phyloP scores from a whole-genome alignment of 225 moss, liverwort and hornwort genomes.

The Sphagnum contortum region DNA sequence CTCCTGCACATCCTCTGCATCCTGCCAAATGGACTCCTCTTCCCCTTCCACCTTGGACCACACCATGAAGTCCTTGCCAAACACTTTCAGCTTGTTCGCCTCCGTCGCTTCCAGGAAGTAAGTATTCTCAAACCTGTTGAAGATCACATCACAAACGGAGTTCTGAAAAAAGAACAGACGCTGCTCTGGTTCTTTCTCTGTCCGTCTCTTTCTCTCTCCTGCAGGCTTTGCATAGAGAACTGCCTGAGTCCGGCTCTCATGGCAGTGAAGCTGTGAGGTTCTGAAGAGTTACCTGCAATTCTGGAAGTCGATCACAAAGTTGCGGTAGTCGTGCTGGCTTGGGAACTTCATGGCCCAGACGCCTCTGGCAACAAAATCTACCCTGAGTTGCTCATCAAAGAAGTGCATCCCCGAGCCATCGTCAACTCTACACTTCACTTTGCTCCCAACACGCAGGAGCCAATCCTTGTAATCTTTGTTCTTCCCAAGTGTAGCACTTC shows the following conservation, averaged over 20 bases:
- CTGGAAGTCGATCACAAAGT: conserved; percentile 46
- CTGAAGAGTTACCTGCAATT: not conserved
- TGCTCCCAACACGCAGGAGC: conserved; percentile 50
- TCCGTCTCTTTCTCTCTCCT: too few relatives aligned
- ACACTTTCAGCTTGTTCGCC: conserved; percentile 55
- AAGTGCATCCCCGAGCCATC: conserved; percentile 47
- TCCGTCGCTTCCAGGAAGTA: conserved; percentile 46
- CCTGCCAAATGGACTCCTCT: conserved; percentile 64
- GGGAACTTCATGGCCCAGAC: conserved; percentile 66
- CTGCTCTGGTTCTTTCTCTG: too few relatives aligned
- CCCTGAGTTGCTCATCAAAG: conserved; percentile 47
- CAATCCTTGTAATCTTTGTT: conserved; percentile 25
- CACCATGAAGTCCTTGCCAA: conserved; percentile 57
- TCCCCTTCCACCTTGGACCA: conserved; percentile 58
- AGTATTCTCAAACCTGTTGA: conserved; percentile 39
- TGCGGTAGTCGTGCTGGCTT: conserved; percentile 34
- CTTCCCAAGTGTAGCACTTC: conserved; percentile 13
- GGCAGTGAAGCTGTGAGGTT: too few relatives aligned
- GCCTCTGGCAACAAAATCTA: conserved; percentile 44
- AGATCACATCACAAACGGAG: too few relatives aligned
- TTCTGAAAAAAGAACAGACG: too few relatives aligned
- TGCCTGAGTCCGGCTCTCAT: too few relatives aligned
- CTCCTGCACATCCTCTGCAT: conserved; percentile 42
- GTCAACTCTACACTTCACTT: conserved; percentile 29
- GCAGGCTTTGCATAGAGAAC: too few relatives aligned